Evolutionary conservation across 2,329 filamentous ascomycete genomes (phyloP).

Genomic region (Sclerotinia minor): DNA sequence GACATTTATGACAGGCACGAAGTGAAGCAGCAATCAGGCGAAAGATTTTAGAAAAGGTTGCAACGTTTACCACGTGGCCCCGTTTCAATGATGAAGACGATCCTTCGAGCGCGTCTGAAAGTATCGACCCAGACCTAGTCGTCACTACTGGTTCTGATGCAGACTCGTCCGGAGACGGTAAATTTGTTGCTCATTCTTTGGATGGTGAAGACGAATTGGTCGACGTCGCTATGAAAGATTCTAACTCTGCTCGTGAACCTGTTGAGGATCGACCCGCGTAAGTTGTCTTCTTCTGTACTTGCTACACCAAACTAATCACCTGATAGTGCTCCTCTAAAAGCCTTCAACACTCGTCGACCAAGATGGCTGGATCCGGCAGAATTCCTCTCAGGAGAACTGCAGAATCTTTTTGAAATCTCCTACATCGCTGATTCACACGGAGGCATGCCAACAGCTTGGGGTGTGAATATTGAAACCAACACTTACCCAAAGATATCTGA

Average conservation of each 20-base stretch:
- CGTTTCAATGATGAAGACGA: slow-evolving; percentile 50
- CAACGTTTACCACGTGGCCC: slow-evolving; percentile 71
- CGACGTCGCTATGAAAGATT: slow-evolving; percentile 81
- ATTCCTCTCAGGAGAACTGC: slow-evolving; percentile 63
- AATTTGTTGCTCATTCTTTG: slow-evolving; percentile 74
- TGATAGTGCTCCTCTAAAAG: slow-evolving; percentile 27
- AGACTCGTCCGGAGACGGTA: slow-evolving; percentile 67
- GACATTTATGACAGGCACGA: slow-evolving; percentile 45
- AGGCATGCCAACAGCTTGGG: slow-evolving; percentile 70
- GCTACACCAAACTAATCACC: background rate
- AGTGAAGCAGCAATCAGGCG: slow-evolving; percentile 70
- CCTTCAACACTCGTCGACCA: slow-evolving; percentile 45
- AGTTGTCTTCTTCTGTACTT: background rate
- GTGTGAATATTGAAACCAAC: slow-evolving; percentile 58
- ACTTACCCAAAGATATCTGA: slow-evolving; percentile 53
- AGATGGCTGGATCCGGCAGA: slow-evolving; percentile 54
- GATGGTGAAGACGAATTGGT: slow-evolving; percentile 90
- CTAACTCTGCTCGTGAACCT: slow-evolving; percentile 37
- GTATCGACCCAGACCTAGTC: slow-evolving; percentile 67
- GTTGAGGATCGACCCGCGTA: slow-evolving; percentile 19
- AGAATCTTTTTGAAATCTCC: slow-evolving; percentile 75
- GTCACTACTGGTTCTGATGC: slow-evolving; percentile 63
- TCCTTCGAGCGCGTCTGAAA: slow-evolving; percentile 51
- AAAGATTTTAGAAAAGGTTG: slow-evolving; percentile 76
- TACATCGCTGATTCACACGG: slow-evolving; percentile 60